These are phyloP conservation scores for Arthrobotrys musiformis DNA, from an alignment of 2,329 filamentous ascomycete genomes.

Conservation along the genomic window DNA sequence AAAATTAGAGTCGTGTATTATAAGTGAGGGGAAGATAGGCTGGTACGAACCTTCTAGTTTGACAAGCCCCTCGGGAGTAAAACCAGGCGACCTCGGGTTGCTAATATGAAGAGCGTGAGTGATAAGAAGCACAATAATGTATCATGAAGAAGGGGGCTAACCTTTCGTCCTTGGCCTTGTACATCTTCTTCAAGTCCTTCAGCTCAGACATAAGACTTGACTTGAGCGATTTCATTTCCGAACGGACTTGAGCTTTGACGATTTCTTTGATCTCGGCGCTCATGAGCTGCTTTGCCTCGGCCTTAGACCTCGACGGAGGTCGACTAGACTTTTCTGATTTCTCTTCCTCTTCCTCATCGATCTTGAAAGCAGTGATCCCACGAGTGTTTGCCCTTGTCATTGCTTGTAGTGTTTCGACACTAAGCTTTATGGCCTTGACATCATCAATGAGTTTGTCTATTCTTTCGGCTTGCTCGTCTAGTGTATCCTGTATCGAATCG, in stretches of 20 bases:
- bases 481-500: constrained; percentile 53
- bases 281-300: constrained; percentile 31
- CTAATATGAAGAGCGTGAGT: constrained; percentile 12
- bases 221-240: constrained; percentile 53
- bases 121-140: background rate
- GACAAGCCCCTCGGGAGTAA: constrained; percentile 46
- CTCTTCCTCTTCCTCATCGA: constrained; percentile 40
- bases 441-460: constrained; percentile 52
- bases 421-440: constrained; percentile 51
- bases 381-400: constrained; percentile 50
- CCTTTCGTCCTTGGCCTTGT: constrained; percentile 52
- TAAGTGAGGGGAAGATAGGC: background rate
- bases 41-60: constrained; percentile 45
- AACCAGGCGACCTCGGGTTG: constrained; percentile 53
- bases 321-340: background rate
- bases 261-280: constrained; percentile 53
- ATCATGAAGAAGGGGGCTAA: constrained; percentile 2
- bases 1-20: background rate
- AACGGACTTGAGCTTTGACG: constrained; percentile 54
- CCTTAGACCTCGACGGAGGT: background rate
- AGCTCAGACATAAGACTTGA: constrained; percentile 44
- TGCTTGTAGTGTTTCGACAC: constrained; percentile 40
- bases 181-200: constrained; percentile 52
- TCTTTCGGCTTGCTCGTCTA: constrained; percentile 51
- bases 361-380: constrained; percentile 33